A percentile compares a stretch with the other conserved stretches of the same genome.
These are phyloP conservation scores for Nigrograna mackinnonii DNA, from an alignment of 2,329 filamentous ascomycete genomes.

Conservation along the genomic window DNA sequence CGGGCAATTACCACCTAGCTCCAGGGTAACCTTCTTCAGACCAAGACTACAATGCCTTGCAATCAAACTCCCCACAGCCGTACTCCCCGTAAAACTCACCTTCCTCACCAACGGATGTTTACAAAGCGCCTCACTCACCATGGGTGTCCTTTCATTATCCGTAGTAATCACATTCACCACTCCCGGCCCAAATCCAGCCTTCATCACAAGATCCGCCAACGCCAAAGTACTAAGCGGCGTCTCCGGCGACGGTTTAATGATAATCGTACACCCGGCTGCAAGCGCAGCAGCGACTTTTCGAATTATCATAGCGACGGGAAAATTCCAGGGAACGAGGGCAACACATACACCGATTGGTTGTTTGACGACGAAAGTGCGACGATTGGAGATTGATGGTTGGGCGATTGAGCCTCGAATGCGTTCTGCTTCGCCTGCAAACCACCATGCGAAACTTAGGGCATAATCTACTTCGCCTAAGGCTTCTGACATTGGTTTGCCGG, in stretches of 20 bases:
- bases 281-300: conserved; percentile 66
- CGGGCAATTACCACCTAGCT: conserved; percentile 64
- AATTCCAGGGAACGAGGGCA: conserved; percentile 71
- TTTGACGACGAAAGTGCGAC: neutral
- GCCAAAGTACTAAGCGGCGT: conserved; percentile 20
- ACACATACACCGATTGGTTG: conserved; percentile 58
- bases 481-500: neutral
- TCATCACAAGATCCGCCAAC: conserved; percentile 19
- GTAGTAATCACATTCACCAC: conserved; percentile 62
- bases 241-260: conserved; percentile 44
- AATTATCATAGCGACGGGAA: conserved; percentile 65
- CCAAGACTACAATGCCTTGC: conserved; percentile 58
- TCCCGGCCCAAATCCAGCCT: conserved; percentile 51
- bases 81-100: conserved; percentile 57
- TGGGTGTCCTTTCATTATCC: conserved; percentile 51
- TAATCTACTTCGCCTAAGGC: neutral
- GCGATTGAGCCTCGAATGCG: neutral
- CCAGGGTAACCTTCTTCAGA: conserved; percentile 63
- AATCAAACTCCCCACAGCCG: conserved; percentile 62
- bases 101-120: conserved; percentile 61
- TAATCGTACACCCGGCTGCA: conserved; percentile 70
- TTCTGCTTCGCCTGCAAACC: conserved; percentile 16
- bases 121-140: conserved; percentile 53
- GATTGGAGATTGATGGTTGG: neutral
- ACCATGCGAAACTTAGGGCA: conserved; percentile 56